Base-by-base conservation (phyloP, 768 basidiomycete genomes). In the Boletales sp. region DNA sequence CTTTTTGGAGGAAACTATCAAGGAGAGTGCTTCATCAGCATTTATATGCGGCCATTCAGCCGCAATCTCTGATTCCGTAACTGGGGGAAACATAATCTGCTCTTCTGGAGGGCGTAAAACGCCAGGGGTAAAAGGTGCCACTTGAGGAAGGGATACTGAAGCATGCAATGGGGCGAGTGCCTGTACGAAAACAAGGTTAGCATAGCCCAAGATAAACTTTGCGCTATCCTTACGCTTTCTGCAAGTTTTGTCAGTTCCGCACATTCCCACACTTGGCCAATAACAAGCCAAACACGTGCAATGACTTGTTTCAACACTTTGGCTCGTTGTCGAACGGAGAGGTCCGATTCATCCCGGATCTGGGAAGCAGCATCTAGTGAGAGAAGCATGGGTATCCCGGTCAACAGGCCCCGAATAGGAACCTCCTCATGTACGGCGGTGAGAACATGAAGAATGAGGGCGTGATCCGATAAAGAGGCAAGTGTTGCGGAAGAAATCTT, bases 331-430 rank as follows among this genome's bases (percentile, higher is more conserved):
- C 69, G 61, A 24, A 62, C 63, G n/a, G 67, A 65, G 40, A 61
- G 46, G 51, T 79, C 73, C 30, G 70, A 67, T 11, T 62, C 60
- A 15, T 74, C 71, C n/a, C 73, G 72, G 24, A 73, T 57, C 31
- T 73, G 72, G 4, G 79, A 70, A 10, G 79, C 79, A 8, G 59
- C 66, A 48, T 89, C 81, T 43, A 95, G 66, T 2, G 88, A 83
- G n/a, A 90, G 63, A 24, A 97, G 67, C 90, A 97, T 93, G 5
- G 94, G 93, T 31, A 90, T 69, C 18, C 91, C 89, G 2, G 83
- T 82, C 15, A 93, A 69, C 36, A 95, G 58, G 3, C 83, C 87
- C 37, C 86, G 81, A 24, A 86, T 69, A 1, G 94, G 92, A n/a
- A 90, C 66, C 43, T 84, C 76, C 53, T 84, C 74, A 43, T 91